Evolutionary conservation across 129 eudicot genomes (phyloP).

Genomic region (Smallanthus sonchifolius): DNA sequence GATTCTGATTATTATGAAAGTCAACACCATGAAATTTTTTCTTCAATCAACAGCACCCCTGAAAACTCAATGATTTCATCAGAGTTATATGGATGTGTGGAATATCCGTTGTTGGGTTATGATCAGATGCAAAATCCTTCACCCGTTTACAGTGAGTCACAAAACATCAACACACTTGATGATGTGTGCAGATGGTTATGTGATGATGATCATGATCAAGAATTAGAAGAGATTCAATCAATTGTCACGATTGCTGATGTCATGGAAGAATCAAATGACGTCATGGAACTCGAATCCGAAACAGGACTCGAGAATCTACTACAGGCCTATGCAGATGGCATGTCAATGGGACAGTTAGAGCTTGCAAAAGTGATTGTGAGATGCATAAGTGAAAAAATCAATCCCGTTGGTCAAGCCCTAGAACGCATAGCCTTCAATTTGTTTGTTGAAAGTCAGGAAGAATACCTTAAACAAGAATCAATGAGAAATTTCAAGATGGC

Average conservation of each 20-base stretch:
- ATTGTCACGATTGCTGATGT: constrained; percentile 1
- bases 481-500: constrained; percentile 39
- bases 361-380: constrained; percentile 45
- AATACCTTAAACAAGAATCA: constrained; percentile 45
- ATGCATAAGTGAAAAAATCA: constrained; percentile 38
- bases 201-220: constrained; percentile 32
- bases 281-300: constrained; percentile 39
- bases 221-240: constrained; percentile 12
- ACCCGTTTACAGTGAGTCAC: constrained; percentile 7
- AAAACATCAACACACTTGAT: constrained; percentile 28
- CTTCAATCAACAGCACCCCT: constrained; percentile 34
- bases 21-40: constrained; percentile 26
- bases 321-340: constrained; percentile 56
- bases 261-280: constrained; percentile 21
- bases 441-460: constrained; percentile 43
- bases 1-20: constrained; percentile 29
- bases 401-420: constrained; percentile 40
- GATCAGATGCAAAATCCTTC: constrained; percentile 31
- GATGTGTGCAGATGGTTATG: constrained; percentile 42
- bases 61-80: constrained; percentile 39
- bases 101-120: constrained; percentile 24
- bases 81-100: constrained; percentile 28
- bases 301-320: constrained; percentile 36
- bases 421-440: constrained; percentile 49
- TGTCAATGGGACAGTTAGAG: constrained; percentile 39